Conservation (phyloP, 352 stramenopile species). For the Phytophthora pisi region DNA sequence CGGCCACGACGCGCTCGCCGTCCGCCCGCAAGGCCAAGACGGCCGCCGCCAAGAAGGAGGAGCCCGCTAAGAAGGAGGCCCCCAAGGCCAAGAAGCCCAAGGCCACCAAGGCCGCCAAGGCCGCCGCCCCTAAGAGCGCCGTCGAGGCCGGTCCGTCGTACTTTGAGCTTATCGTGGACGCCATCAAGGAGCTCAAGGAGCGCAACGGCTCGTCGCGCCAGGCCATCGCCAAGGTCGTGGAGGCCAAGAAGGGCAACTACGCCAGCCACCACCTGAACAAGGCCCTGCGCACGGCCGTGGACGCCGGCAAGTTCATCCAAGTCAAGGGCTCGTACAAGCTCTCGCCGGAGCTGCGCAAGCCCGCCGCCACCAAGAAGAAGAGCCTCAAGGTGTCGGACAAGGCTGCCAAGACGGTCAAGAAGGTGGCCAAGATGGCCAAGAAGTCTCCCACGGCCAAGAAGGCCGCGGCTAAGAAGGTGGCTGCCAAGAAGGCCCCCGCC, state of each 20-base stretch:
- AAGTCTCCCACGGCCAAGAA: conserved; percentile 66
- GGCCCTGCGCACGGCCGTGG: conserved; percentile 89
- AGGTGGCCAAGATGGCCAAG: conserved; percentile 57
- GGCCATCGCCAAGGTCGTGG: conserved; percentile 92
- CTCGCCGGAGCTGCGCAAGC: conserved; percentile 70
- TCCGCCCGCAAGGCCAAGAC: conserved; percentile 74
- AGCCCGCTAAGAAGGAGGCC: conserved; percentile 38
- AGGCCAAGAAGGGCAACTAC: conserved; percentile 86
- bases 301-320: conserved; percentile 88
- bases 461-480: conserved; percentile 69
- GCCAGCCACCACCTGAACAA: conserved; percentile 87
- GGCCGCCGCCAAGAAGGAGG: conserved; percentile 41
- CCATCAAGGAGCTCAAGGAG: conserved; percentile 92
- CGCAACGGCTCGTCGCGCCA: conserved; percentile 91
- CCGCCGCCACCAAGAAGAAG: conserved; percentile 60
- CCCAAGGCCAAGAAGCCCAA: conserved; percentile 70
- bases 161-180: conserved; percentile 91
- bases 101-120: conserved; percentile 42
- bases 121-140: conserved; percentile 37
- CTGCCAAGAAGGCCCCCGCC: conserved; percentile 64
- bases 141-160: conserved; percentile 70
- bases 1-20: conserved; percentile 50
- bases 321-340: conserved; percentile 88
- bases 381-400: conserved; percentile 69
- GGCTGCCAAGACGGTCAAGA: conserved; percentile 48